Conservation (phyloP, 306 rosid species). For the Quercus suber region DNA sequence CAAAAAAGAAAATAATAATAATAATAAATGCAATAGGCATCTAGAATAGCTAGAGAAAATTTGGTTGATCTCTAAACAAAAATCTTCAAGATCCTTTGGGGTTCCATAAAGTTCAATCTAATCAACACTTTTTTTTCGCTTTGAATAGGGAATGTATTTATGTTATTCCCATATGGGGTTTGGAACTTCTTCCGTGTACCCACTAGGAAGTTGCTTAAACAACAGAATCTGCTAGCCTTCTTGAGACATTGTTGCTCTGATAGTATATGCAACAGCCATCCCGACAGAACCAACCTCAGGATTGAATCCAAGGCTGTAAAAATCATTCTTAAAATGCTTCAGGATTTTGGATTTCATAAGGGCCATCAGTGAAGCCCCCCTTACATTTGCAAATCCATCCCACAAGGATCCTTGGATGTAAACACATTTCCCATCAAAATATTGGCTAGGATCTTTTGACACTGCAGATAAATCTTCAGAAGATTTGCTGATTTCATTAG, state of each 20-base stretch:
- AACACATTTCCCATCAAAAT: constrained; percentile 81
- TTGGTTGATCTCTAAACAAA: constrained; percentile 67
- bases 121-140: constrained; percentile 65
- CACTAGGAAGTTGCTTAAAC: constrained; percentile 62
- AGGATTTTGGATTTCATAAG: constrained; percentile 85
- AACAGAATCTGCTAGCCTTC: constrained; percentile 86
- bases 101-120: constrained; percentile 82
- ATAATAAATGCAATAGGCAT: not conserved
- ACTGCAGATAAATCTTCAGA: constrained; percentile 19
- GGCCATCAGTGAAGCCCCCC: constrained; percentile 83
- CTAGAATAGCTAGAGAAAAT: constrained; percentile 16
- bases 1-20: not conserved
- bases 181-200: constrained; percentile 76
- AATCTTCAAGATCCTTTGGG: constrained; percentile 80
- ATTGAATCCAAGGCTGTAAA: constrained; percentile 72
- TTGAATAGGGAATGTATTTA: constrained; percentile 84
- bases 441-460: constrained; percentile 66
- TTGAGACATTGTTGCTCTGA: constrained; percentile 83
- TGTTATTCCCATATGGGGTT: constrained; percentile 95
- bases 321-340: constrained; percentile 67
- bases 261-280: constrained; percentile 87
- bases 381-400: constrained; percentile 94
- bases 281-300: constrained; percentile 98
- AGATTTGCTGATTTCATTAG: constrained; percentile 29
- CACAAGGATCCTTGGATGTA: constrained; percentile 83